Conservation (phyloP, 2,329 filamentous ascomycete species). For the Zymoseptoria brevis region DNA sequence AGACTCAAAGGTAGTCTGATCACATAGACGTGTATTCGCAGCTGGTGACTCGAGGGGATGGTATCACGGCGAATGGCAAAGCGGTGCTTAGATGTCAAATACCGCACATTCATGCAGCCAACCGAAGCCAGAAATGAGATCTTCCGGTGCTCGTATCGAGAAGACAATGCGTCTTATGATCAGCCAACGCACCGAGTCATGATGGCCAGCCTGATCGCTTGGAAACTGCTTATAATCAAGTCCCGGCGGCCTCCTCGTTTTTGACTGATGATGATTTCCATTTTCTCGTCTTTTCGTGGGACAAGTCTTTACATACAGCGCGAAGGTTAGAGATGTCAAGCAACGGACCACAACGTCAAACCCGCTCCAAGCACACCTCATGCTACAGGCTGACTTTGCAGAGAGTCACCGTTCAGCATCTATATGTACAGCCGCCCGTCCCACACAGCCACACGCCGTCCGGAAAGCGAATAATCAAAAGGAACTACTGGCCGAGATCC, state of each 20-base stretch:
- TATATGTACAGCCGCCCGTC: neutral
- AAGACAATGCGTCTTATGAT: too few relatives aligned
- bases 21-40: too few relatives aligned
- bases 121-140: too few relatives aligned
- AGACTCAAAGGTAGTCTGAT: too few relatives aligned
- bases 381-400: neutral
- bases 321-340: neutral
- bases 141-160: too few relatives aligned
- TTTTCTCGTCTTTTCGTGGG: neutral
- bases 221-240: neutral
- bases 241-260: neutral
- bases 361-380: neutral
- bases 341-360: neutral
- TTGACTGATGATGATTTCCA: neutral
- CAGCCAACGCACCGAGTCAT: too few relatives aligned
- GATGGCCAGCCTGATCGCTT: too few relatives aligned
- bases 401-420: neutral
- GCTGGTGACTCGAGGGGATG: too few relatives aligned
- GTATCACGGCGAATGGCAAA: too few relatives aligned
- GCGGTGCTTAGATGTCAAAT: too few relatives aligned
- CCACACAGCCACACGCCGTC: neutral
- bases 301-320: neutral
- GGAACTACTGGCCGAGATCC: neutral
- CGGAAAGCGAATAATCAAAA: neutral
- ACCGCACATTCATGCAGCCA: too few relatives aligned